Percentiles rank a stretch among this genome's conserved stretches.
phyloP scores from a whole-genome alignment of 2,329 filamentous ascomycete species.

The Hymenotorrendiella dingleyae region DNA sequence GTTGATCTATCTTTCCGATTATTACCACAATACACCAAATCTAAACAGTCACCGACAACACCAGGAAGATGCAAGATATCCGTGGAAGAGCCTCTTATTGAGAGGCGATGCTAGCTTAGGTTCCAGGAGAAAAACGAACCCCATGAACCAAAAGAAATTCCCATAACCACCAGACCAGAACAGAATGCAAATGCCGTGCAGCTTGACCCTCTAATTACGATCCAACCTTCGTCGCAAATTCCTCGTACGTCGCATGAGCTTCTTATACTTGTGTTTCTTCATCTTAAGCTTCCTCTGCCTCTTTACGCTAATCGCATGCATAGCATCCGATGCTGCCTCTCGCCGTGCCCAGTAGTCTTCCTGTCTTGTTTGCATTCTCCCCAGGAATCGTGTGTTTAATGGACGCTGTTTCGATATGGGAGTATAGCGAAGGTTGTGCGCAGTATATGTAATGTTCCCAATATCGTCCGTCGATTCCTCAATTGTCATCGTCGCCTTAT shows the following conservation, averaged over 20 bases:
- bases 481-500: constrained; percentile 60
- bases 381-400: constrained; percentile 50
- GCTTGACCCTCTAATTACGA: constrained; percentile 27
- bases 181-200: constrained; percentile 5
- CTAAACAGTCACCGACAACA: too few species aligned
- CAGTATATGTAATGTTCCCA: constrained; percentile 54
- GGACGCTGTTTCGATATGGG: constrained; percentile 41
- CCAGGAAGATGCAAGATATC: too few species aligned
- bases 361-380: constrained; percentile 63
- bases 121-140: too few species aligned
- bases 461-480: constrained; percentile 58
- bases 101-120: too few species aligned
- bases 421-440: constrained; percentile 54
- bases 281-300: constrained; percentile 93
- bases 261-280: constrained; percentile 99
- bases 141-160: neutral
- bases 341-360: constrained; percentile 46
- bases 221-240: constrained; percentile 70
- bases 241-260: constrained; percentile 88
- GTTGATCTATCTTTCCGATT: too few species aligned
- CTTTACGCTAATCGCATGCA: constrained; percentile 85
- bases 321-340: constrained; percentile 39
- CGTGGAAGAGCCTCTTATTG: too few species aligned
- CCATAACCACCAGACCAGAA: constrained; percentile 1
- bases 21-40: too few species aligned